These are phyloP conservation scores for Verticillium albo-atrum DNA, from an alignment of 2,329 filamentous ascomycete species.

Conservation along the genomic window DNA sequence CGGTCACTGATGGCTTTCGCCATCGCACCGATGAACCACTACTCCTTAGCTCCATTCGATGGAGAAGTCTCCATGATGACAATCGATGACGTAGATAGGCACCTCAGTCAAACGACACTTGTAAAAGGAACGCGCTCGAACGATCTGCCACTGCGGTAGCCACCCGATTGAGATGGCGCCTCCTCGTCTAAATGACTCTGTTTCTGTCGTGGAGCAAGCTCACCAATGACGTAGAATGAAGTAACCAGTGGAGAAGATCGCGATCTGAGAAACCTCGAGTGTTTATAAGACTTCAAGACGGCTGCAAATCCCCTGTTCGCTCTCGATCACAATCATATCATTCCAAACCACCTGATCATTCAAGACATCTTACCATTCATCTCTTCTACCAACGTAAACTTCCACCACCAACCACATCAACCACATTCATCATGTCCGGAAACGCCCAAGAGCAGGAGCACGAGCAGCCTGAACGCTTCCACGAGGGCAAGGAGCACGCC, in stretches of 20 bases:
- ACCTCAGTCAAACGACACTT: neutral
- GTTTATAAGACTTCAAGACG: neutral
- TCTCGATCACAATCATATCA: too few relatives aligned
- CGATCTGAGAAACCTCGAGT: neutral
- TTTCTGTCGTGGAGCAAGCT: neutral
- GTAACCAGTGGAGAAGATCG: neutral
- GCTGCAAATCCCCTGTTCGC: too few relatives aligned
- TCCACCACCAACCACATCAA: neutral
- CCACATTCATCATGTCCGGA: slow-evolving; percentile 30
- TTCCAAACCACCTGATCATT: neutral
- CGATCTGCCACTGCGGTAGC: neutral
- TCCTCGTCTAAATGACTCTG: neutral
- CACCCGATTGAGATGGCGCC: neutral
- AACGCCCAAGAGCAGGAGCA: slow-evolving; percentile 51
- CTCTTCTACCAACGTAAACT: neutral
- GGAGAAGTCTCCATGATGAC: neutral
- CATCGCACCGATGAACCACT: neutral
- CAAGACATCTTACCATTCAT: neutral
- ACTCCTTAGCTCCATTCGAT: neutral
- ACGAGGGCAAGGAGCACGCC: slow-evolving; percentile 68
- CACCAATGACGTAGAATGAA: neutral
- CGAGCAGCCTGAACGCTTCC: slow-evolving; percentile 53
- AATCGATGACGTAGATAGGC: neutral
- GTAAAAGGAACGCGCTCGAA: neutral
- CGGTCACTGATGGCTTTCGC: neutral